These are phyloP conservation scores for Umbelopsis sp. DNA, from an alignment of 192 early-diverging fungal genomes.

Conservation along the genomic window DNA sequence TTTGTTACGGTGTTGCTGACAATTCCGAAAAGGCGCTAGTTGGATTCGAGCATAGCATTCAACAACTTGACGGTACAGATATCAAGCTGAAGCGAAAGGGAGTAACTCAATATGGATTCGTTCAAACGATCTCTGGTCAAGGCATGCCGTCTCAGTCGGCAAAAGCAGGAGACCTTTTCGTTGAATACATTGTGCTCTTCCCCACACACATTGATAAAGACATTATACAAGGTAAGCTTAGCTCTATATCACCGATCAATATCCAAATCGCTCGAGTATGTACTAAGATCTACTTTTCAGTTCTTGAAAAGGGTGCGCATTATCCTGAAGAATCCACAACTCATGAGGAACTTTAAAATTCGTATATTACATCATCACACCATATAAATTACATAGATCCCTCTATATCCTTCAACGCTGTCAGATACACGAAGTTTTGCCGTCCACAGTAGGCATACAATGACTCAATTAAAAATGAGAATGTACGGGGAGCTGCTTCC, in stretches of 20 bases:
- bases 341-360: conserved; percentile 23
- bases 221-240: conserved; percentile 40
- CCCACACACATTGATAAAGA: conserved; percentile 60
- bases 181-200: conserved; percentile 87
- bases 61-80: conserved; percentile 78
- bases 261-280: not conserved
- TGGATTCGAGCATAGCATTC: conserved; percentile 77
- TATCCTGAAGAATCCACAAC: not conserved
- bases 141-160: conserved; percentile 83
- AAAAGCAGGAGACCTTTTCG: conserved; percentile 78
- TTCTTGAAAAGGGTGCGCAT: conserved; percentile 33
- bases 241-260: not conserved
- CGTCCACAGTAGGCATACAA: too few relatives aligned
- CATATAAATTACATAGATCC: too few relatives aligned
- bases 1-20: not conserved
- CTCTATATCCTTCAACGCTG: too few relatives aligned
- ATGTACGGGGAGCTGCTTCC: too few relatives aligned
- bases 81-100: conserved; percentile 58
- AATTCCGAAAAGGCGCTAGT: conserved; percentile 61
- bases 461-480: too few relatives aligned
- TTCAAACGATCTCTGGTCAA: conserved; percentile 76
- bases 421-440: too few relatives aligned
- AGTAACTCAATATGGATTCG: conserved; percentile 70
- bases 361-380: not conserved
- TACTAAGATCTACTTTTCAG: not conserved